Evolutionary conservation across 2,329 filamentous ascomycete species (phyloP).

Genomic region (Diatrype stigma): DNA sequence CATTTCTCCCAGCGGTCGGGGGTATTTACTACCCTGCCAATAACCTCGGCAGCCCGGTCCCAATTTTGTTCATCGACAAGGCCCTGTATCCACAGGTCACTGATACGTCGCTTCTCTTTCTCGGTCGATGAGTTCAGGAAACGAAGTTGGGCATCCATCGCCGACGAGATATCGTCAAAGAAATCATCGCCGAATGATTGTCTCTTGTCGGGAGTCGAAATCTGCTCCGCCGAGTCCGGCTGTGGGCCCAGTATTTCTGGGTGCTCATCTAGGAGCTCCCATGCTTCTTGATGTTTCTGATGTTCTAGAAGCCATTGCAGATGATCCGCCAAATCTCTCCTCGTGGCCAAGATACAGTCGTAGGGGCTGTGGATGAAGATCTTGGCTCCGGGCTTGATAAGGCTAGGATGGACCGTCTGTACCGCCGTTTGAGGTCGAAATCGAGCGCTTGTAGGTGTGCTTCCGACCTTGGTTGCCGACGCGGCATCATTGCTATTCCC

Average conservation of each 20-base stretch:
- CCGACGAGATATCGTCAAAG: conserved; percentile 67
- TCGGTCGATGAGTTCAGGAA: conserved; percentile 63
- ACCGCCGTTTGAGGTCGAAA: conserved; percentile 19
- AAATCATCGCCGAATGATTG: conserved; percentile 54
- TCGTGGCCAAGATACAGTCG: conserved; percentile 89
- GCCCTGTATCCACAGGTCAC: conserved; percentile 89
- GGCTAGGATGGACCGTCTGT: conserved; percentile 45
- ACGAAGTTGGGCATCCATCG: conserved; percentile 56
- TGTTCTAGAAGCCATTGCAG: conserved; percentile 80
- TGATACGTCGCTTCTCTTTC: conserved; percentile 84
- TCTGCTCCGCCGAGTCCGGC: conserved; percentile 37
- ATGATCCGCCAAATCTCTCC: conserved; percentile 81
- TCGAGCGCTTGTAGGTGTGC: conserved; percentile 32
- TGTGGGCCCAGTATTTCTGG: conserved; percentile 62
- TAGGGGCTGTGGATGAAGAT: conserved; percentile 96
- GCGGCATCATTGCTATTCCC: conserved; percentile 56
- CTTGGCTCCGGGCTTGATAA: conserved; percentile 56
- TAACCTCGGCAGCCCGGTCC: conserved; percentile 72
- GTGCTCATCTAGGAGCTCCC: conserved; percentile 84
- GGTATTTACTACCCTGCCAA: conserved; percentile 76
- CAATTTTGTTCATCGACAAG: conserved; percentile 73
- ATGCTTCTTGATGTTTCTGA: conserved; percentile 77
- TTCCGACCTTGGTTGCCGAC: conserved; percentile 44
- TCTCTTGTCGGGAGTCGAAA: conserved; percentile 38
- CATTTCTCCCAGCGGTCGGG: conserved; percentile 89